These are phyloP conservation scores for Cercospora zeina DNA, from an alignment of 2,329 filamentous ascomycete species.

Conservation along the genomic window DNA sequence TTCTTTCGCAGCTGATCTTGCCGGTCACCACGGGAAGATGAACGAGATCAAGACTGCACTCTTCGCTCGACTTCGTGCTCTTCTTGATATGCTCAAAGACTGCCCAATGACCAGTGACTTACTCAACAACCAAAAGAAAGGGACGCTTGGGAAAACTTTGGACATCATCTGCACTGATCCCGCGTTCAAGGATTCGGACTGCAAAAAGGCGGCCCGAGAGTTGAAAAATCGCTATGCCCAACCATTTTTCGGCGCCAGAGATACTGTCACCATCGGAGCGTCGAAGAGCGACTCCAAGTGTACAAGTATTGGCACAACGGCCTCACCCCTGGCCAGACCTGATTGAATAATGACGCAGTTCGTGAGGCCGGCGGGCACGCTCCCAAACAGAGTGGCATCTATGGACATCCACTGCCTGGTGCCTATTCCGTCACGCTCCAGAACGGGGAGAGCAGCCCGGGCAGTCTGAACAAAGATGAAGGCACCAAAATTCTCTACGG, in stretches of 20 bases:
- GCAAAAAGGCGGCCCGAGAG: not conserved
- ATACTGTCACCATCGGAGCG: not conserved
- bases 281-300: not conserved
- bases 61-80: not conserved
- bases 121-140: not conserved
- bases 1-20: not conserved
- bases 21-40: not conserved
- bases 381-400: not conserved
- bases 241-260: not conserved
- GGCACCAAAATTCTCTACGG: not conserved
- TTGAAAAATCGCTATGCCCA: not conserved
- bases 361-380: not conserved
- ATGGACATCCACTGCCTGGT: not conserved
- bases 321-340: not conserved
- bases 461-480: not conserved
- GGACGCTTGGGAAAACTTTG: not conserved
- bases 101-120: not conserved
- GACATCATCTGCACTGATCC: not conserved
- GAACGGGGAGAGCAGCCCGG: not conserved
- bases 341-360: not conserved
- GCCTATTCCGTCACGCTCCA: not conserved
- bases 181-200: not conserved
- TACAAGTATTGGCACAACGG: not conserved
- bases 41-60: not conserved
- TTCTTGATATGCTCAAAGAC: not conserved